Conservation (phyloP, 768 basidiomycete species). For the Pleurotus sapidus region DNA sequence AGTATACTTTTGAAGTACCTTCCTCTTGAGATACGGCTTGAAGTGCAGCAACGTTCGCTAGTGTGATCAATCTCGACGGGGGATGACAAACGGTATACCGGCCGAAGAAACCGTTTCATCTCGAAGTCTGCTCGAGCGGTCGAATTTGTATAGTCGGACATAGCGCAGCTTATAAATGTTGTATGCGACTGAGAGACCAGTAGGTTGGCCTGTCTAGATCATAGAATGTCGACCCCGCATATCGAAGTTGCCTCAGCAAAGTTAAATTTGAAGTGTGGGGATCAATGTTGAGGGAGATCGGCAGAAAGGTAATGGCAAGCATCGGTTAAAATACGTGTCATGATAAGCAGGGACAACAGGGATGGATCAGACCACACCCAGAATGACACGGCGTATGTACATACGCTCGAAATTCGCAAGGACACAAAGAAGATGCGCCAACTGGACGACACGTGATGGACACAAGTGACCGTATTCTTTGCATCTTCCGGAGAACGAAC, state of each 20-base stretch:
- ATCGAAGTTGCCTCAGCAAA: too few species aligned
- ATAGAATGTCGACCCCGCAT: too few species aligned
- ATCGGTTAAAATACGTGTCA: not conserved
- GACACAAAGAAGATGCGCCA: not conserved
- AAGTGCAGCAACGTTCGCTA: too few species aligned
- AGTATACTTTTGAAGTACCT: not conserved
- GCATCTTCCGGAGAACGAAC: conserved; percentile 9
- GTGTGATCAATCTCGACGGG: too few species aligned
- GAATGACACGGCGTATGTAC: not conserved
- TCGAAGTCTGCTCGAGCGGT: not conserved
- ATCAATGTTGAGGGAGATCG: too few species aligned
- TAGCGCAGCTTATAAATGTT: too few species aligned
- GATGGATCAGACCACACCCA: not conserved
- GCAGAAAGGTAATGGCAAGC: not conserved
- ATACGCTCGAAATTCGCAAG: conserved; percentile 4
- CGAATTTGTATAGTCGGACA: too few species aligned
- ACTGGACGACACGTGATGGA: conserved; percentile 2
- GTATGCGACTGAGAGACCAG: too few species aligned
- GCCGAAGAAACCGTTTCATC: not conserved
- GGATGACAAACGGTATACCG: too few species aligned
- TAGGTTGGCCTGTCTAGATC: too few species aligned
- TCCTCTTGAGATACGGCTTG: not conserved
- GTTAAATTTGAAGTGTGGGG: too few species aligned
- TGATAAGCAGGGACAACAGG: not conserved
- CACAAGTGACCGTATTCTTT: conserved; percentile 4